Evolutionary conservation across 441 rosid genomes (phyloP).

Genomic region (Populus trichocarpa): DNA sequence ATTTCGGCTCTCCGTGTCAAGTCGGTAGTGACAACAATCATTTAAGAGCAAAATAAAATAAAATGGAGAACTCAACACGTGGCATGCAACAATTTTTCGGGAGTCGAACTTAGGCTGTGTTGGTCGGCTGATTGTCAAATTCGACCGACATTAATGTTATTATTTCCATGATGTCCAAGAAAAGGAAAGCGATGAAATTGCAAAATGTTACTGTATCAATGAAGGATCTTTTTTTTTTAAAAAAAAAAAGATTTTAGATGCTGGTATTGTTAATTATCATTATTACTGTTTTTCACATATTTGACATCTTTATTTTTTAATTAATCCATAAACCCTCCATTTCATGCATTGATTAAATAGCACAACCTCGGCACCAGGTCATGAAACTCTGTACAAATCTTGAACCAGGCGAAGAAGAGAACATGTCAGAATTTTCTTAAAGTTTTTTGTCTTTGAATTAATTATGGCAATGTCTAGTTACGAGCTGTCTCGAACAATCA

Average conservation of each 20-base stretch:
- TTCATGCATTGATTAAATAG: not conserved
- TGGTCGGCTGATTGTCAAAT: conserved; percentile 5
- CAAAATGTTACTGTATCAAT: no score
- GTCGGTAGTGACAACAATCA: conserved; percentile 14
- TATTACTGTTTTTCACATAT: no score
- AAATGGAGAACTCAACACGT: not conserved
- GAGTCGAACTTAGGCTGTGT: not conserved
- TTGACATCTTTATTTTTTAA: not conserved
- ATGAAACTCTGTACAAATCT: not conserved
- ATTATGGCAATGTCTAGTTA: not conserved
- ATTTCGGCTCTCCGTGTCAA: not conserved
- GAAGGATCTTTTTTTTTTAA: no score
- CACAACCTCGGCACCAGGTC: not conserved
- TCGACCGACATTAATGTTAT: not conserved
- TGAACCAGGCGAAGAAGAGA: no score
- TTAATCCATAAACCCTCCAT: not conserved
- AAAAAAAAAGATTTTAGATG: no score
- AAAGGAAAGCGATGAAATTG: not conserved
- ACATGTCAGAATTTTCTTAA: no score
- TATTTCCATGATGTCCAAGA: no score
- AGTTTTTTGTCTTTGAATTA: not conserved
- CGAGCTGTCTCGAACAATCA: not conserved
- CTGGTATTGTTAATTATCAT: no score
- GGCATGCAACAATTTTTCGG: not conserved
- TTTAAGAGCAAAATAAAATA: no score